Percentiles rank a stretch among this genome's conserved stretches.
These are phyloP conservation scores for Phtheirospermum japonicum DNA, from an alignment of 257 asterid genomes.

Conservation along the genomic window DNA sequence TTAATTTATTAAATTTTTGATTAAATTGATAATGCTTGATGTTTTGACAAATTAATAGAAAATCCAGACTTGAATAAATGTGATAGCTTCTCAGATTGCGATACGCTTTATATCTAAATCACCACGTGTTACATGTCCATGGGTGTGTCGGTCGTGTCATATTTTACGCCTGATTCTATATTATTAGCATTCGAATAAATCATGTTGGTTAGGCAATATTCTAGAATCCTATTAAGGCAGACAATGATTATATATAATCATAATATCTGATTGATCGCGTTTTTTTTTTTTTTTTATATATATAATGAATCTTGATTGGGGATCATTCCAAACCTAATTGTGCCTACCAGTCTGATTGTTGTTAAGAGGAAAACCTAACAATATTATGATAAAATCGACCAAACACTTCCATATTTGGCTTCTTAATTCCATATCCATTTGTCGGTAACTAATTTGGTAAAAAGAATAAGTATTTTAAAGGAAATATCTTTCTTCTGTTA, in stretches of 20 bases:
- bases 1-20: too few relatives aligned
- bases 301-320: conserved; percentile 5
- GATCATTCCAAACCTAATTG: conserved; percentile 19
- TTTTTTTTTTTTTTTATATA: not conserved
- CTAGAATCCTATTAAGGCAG: conserved; percentile 18
- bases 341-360: conserved; percentile 27
- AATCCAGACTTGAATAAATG: not conserved
- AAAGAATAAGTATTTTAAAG: not conserved
- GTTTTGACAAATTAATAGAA: not conserved
- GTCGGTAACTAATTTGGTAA: not conserved
- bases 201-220: not conserved
- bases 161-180: not conserved
- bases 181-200: conserved; percentile 20
- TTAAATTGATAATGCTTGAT: not conserved
- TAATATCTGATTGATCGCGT: not conserved
- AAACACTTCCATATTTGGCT: conserved; percentile 14
- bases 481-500: not conserved
- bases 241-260: conserved; percentile 5
- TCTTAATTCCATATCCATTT: not conserved
- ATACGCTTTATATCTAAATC: too few relatives aligned
- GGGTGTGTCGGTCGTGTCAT: too few relatives aligned
- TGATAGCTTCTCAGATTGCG: too few relatives aligned
- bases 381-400: not conserved
- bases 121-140: too few relatives aligned
- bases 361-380: not conserved